Base-by-base conservation (phyloP, 805 yeast genomes). In the Blastobotrys robertii region DNA sequence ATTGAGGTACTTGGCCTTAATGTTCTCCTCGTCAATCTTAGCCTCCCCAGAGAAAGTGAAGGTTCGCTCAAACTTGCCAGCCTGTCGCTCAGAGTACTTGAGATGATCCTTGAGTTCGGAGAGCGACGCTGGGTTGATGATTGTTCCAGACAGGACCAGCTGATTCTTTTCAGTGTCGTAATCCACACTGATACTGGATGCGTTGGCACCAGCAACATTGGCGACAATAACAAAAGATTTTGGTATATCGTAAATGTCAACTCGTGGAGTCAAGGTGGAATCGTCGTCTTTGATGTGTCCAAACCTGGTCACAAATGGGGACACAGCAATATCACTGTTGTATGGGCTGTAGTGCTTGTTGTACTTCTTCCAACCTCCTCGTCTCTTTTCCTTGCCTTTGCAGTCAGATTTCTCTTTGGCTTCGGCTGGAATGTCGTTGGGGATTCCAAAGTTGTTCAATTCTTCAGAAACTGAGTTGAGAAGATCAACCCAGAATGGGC, bases 111-210 rank as follows among this genome's bases (percentile, higher is more conserved):
- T 58, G 40, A 59, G 62, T 43, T 68, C 36, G 29, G 45, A 45
- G 28, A 45, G 30, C 10, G 34, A 12, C 4, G 15, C 28, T 3
- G 41, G 25, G 7, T 22, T 22, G 29, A 37, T 19, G 34, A 43
- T 38, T 6, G 37, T 39, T 2, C 82, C 83, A 46, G 70, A 72
- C 31, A 77, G 61, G 12, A 72, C 63, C 45, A 77, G 50, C 47
- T 76, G 79, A 50, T 71, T 70, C 9, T 73, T 66, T 1, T 77
- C 65, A 31, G 81, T 78, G 51, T 77, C 82, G 58, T 67, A 77
- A 51, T 77, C 79, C 34, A 77, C 68, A 40, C 70, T 72, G 48
- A 77, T 69, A 12, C 72, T 67, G 34, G 69, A 67, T 15, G 74
- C 69, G 29, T 67, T 63, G 2, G 79, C 78, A 38, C 83, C 83